phyloP scores from a whole-genome alignment of 2,329 filamentous ascomycete species.

The Exophiala sp. region DNA sequence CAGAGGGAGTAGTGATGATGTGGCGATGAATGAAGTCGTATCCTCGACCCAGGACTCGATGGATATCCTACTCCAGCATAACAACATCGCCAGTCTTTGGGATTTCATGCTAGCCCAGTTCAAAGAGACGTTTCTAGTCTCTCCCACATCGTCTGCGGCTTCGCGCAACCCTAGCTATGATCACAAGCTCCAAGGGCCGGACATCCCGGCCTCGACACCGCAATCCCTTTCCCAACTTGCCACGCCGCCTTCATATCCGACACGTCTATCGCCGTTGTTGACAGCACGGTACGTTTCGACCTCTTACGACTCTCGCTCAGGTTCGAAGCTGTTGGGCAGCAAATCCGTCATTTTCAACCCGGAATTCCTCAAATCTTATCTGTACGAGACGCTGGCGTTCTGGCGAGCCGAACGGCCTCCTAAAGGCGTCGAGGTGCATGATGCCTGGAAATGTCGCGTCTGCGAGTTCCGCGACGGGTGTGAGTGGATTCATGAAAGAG shows the following conservation, averaged over 20 bases:
- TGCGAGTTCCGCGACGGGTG: conserved; percentile 80
- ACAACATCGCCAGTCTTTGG: conserved; percentile 57
- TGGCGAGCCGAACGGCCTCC: conserved; percentile 73
- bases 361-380: conserved; percentile 57
- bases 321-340: conserved; percentile 42
- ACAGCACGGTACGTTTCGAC: conserved; percentile 42
- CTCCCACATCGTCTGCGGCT: background rate
- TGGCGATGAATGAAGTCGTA: conserved; percentile 15
- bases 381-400: conserved; percentile 70
- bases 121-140: conserved; percentile 43
- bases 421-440: conserved; percentile 70
- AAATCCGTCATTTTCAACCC: conserved; percentile 63
- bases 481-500: conserved; percentile 66
- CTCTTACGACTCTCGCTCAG: conserved; percentile 22
- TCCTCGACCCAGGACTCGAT: conserved; percentile 38
- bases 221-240: conserved; percentile 33
- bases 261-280: conserved; percentile 41
- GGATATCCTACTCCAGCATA: conserved; percentile 52
- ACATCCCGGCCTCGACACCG: conserved; percentile 16
- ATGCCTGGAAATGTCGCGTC: conserved; percentile 78
- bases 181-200: conserved; percentile 31
- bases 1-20: background rate
- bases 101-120: conserved; percentile 58
- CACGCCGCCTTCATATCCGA: conserved; percentile 35
- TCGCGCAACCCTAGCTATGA: conserved; percentile 24